Evolutionary conservation across 208 protist genomes (phyloP), one percentile per base, ranked within the genome.

Genomic region (Phytomonas francai): DNA sequence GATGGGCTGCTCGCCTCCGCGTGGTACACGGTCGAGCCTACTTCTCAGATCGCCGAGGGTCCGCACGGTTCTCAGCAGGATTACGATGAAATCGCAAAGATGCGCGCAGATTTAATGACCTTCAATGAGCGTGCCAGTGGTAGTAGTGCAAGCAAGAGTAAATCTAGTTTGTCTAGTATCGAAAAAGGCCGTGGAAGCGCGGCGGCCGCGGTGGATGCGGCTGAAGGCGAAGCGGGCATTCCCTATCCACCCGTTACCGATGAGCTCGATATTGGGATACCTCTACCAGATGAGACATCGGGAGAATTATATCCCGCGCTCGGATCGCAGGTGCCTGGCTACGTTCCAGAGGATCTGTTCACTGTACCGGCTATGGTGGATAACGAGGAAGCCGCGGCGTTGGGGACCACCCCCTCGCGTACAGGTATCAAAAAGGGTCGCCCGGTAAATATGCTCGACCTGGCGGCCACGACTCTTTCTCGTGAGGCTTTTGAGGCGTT

Each of bases 11-110:
- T 86, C 31, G 78, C 81, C 2, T 77, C 81, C 0, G 81, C 85
- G 25, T 95, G 89, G 89, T 95, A 92, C 75, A 77, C 84, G 2
- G 69, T 91, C 70, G 81, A 95, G 74, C 83, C 89, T 22, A 77
- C 57, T 60, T 88, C 85, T 14, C 84, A 94, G 56, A 66, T 70
- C 2, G 65, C 68, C 28, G 62, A 60, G 19, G 62, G 62, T 19
- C 32, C 28, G 11, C 42, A 62, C 6, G 83, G 92, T 42, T 85
- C 87, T 39, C 84, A 91, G 74, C 78, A 89, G 45, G 83, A 91
- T 63, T 89, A 91, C 67, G 89, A 89, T 66, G 87, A 91, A 34
- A 90, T 95, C 62, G 89, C 86, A 1, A 83, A 78, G 61, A 81
- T 95, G 73, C 82, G 89, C 25, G 87, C 86, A 0, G 89, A 95